phyloP scores from a whole-genome alignment of 495 filamentous ascomycete genomes.

The Neurospora terricola region DNA sequence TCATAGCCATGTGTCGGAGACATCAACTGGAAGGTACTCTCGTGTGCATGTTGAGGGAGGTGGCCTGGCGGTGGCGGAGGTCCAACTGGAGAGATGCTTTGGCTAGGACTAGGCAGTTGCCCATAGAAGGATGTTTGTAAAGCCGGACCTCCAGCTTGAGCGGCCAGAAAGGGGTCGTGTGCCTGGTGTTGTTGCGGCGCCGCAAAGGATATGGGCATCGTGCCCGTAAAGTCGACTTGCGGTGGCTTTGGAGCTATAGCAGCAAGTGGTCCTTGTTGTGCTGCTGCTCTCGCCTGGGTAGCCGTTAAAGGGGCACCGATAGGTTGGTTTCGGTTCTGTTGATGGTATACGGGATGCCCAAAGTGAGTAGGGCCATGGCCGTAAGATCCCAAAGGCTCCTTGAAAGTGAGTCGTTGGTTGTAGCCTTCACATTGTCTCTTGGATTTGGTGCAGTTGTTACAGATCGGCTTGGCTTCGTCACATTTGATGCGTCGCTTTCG shows the following conservation, averaged over 20 bases:
- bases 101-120: background rate
- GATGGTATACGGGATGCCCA: constrained; percentile 18
- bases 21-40: background rate
- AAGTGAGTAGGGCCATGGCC: constrained; percentile 10
- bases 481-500: constrained; percentile 94
- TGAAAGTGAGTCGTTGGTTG: constrained; percentile 86
- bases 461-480: constrained; percentile 86
- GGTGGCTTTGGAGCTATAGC: constrained; percentile 27
- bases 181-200: constrained; percentile 7
- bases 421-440: constrained; percentile 93
- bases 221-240: constrained; percentile 23
- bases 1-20: background rate
- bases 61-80: background rate
- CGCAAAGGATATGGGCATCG: constrained; percentile 3
- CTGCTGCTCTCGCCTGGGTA: constrained; percentile 10
- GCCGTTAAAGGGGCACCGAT: constrained; percentile 14
- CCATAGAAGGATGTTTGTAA: background rate
- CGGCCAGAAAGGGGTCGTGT: background rate
- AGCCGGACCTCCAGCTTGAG: background rate
- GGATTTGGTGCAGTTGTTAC: constrained; percentile 86
- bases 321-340: constrained; percentile 11
- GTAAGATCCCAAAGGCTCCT: constrained; percentile 66
- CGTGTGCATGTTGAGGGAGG: background rate
- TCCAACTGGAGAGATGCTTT: background rate
- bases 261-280: constrained; percentile 18